Percentiles rank a stretch among this genome's conserved stretches.
These are phyloP conservation scores for Dictyostelium capitatum DNA, from an alignment of 78 protist species.

Conservation along the genomic window DNA sequence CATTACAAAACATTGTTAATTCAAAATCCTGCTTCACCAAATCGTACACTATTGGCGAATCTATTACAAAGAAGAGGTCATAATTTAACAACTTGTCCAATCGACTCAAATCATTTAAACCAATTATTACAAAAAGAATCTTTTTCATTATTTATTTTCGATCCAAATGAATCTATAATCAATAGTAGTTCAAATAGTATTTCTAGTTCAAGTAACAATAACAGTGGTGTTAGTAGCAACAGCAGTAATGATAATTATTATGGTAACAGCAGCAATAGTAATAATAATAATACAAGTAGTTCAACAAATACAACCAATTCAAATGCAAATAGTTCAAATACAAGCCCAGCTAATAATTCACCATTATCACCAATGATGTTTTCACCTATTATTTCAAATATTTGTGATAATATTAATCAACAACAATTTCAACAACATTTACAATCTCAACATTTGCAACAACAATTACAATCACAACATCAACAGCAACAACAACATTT, in stretches of 20 bases:
- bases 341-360: background rate
- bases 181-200: background rate
- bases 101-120: background rate
- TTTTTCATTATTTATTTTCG: conserved; percentile 53
- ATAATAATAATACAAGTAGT: background rate
- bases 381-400: background rate
- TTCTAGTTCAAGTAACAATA: background rate
- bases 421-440: background rate
- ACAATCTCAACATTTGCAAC: background rate
- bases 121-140: conserved; percentile 32
- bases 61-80: conserved; percentile 38
- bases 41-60: conserved; percentile 9
- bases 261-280: background rate
- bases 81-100: conserved; percentile 19
- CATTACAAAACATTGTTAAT: conserved; percentile 41
- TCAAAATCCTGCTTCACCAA: conserved; percentile 31
- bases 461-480: background rate
- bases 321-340: background rate
- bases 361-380: conserved; percentile 17
- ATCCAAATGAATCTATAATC: conserved; percentile 8
- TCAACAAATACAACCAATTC: background rate
- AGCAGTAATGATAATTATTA: background rate
- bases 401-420: background rate
- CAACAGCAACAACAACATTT: conserved; percentile 28
- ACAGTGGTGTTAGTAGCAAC: too few species aligned